phyloP scores from a whole-genome alignment of 495 filamentous ascomycete species.

The Bathelium albidoporum region DNA sequence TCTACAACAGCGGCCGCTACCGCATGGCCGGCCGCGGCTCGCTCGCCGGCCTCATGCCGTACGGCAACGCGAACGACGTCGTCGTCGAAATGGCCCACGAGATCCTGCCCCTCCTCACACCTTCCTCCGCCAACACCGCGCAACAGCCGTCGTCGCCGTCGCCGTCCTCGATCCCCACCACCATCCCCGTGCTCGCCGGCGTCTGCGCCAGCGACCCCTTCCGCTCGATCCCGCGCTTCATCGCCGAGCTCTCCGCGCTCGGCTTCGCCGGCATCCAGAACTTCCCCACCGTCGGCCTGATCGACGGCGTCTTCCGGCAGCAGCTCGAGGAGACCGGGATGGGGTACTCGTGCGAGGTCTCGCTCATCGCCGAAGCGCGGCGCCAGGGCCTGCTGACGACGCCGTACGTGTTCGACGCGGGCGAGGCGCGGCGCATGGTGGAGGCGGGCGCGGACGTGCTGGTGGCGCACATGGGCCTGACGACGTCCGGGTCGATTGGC shows the following conservation, averaged over 20 bases:
- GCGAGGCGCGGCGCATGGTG: conserved; percentile 50
- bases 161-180: conserved; percentile 43
- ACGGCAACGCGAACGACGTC: conserved; percentile 59
- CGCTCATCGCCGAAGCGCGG: conserved; percentile 48
- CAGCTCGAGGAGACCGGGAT: conserved; percentile 65
- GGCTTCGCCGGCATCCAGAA: conserved; percentile 63
- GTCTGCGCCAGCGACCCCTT: conserved; percentile 61
- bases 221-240: conserved; percentile 46
- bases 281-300: conserved; percentile 61
- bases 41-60: conserved; percentile 62
- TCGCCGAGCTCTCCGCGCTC: conserved; percentile 44
- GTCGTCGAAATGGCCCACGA: conserved; percentile 52
- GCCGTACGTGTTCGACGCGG: conserved; percentile 56
- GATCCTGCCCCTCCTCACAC: conserved; percentile 46
- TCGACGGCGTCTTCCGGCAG: conserved; percentile 54
- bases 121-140: no score
- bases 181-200: conserved; percentile 54
- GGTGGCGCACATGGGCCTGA: conserved; percentile 60
- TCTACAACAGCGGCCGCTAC: conserved; percentile 65
- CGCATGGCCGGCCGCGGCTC: conserved; percentile 64
- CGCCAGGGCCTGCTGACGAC: conserved; percentile 52
- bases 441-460: conserved; percentile 55
- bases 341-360: conserved; percentile 53
- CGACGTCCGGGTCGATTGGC: conserved; percentile 54
- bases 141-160: no score